Base-by-base conservation (phyloP, 805 yeast genomes). In the Jamesozyma jinghongensis region DNA sequence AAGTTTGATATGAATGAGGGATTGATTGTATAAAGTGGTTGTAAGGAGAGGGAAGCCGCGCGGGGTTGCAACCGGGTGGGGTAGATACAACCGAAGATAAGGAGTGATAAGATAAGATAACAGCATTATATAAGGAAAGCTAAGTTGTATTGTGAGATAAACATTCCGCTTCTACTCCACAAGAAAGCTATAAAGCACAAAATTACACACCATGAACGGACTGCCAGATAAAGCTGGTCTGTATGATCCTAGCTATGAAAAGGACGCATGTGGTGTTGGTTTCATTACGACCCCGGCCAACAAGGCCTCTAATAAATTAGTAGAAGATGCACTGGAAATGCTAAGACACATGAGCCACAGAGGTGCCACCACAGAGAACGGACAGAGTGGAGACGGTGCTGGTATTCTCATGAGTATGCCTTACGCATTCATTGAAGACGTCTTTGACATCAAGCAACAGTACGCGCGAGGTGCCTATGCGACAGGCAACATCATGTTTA, bases 251-350 rank as follows among this genome's bases (percentile, higher is more conserved):
- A 92, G 84, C 43, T 76, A 71, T 53, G 98, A 90, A 63, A 85
- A 86, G 57, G 98, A 90, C 59, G 96, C 97, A 37, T 90, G 98
- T 73, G 98, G 98, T 69, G 97, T 92, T 38, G 98, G 98, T 47
- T 90, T 90, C 65, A 85, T 95, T 36, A 85, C 97, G 62, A 85
- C 90, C 68, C 82, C 88, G 67, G 85, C 87, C 63, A 97, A 97
- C 42, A 60, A 71, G 25, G 75, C 79, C 20, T 81, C 94, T 40
- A 98, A 92, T 69, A 87, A 88, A 60, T 86, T 90, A 53, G 87
- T 90, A 45, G 79, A 94, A 32, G 97, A 92, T 67, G 95, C 95
- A 32, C 71, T 78, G 51, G 77, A 75, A 59, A 69, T 90, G 55
- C 77, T 90, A 41, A 88, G 97, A 69, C 90, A 92, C 68, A 92